phyloP scores from a whole-genome alignment of 2,329 filamentous ascomycete genomes.

The Ustilaginoidea virens region DNA sequence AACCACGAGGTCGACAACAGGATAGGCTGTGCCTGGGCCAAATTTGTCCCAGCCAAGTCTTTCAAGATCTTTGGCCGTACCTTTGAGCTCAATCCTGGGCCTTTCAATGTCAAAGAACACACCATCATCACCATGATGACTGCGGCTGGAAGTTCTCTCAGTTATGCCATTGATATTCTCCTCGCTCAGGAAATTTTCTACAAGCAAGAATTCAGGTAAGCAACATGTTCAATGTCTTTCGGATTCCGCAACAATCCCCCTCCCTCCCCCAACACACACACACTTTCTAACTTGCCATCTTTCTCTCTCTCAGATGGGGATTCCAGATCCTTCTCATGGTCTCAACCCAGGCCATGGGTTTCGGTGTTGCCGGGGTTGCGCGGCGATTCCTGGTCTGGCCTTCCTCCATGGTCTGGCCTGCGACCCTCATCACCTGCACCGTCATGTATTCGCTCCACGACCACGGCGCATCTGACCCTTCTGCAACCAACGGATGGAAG shows the following conservation, averaged over 20 bases:
- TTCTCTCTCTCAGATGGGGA: conserved; percentile 20
- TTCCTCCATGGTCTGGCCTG: conserved; percentile 50
- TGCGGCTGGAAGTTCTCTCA: conserved; percentile 18
- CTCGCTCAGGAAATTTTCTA: conserved; percentile 31
- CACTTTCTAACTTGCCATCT: conserved; percentile 3
- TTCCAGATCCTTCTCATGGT: conserved; percentile 45
- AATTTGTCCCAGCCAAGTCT: conserved; percentile 14
- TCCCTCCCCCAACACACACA: no score
- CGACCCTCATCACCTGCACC: conserved; percentile 42
- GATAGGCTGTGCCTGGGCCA: conserved; percentile 18
- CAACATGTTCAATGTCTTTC: no score
- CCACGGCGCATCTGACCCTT: conserved; percentile 34
- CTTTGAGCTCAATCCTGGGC: conserved; percentile 22
- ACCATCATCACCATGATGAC: conserved; percentile 32
- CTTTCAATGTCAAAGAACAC: conserved; percentile 32
- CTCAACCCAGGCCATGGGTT: conserved; percentile 47
- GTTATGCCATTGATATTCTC: conserved; percentile 25
- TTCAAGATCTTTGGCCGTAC: conserved; percentile 17
- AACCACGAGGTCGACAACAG: conserved; percentile 4
- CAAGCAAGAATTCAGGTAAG: conserved; percentile 29
- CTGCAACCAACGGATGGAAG: conserved; percentile 38
- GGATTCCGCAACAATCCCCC: no score
- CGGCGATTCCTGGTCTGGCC: conserved; percentile 45
- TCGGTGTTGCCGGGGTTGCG: conserved; percentile 44
- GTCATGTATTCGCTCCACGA: conserved; percentile 53